phyloP scores from a whole-genome alignment of 2,329 filamentous ascomycete species.

The Lecanicillium sp. region DNA sequence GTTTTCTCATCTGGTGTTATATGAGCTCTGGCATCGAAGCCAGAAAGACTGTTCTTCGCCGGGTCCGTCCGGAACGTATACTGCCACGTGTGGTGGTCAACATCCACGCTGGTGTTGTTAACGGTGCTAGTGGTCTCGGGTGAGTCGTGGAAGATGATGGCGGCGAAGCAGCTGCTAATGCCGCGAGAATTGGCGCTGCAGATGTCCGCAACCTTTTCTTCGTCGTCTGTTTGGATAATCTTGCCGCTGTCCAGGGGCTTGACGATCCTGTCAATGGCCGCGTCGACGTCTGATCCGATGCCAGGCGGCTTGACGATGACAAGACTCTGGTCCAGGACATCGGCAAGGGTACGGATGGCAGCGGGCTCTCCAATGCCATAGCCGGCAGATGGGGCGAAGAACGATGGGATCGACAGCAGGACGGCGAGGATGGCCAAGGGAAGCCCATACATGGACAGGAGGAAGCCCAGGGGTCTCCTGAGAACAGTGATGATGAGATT shows the following conservation, averaged over 20 bases:
- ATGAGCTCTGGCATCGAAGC: slow-evolving; percentile 33
- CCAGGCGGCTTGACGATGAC: slow-evolving; percentile 16
- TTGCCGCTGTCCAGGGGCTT: slow-evolving; percentile 11
- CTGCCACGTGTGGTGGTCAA: slow-evolving; percentile 17
- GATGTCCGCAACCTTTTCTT: slow-evolving; percentile 9
- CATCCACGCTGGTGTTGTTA: slow-evolving; percentile 6
- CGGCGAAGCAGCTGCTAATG: slow-evolving; percentile 20
- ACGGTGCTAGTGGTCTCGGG: slow-evolving; percentile 13
- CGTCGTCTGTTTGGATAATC: slow-evolving; percentile 12
- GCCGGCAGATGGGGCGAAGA: slow-evolving; percentile 9
- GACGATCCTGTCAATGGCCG: slow-evolving; percentile 17
- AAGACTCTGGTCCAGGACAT: slow-evolving; percentile 16
- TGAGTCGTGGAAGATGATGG: slow-evolving; percentile 21
- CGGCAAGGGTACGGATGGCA: slow-evolving; percentile 13
- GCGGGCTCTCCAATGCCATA: slow-evolving; percentile 13
- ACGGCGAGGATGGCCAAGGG: slow-evolving; percentile 22
- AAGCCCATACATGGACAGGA: slow-evolving; percentile 17
- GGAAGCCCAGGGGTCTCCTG: slow-evolving; percentile 15
- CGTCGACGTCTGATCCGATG: slow-evolving; percentile 16
- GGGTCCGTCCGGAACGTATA: slow-evolving; percentile 20
- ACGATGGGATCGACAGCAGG: slow-evolving; percentile 19
- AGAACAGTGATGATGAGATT: slow-evolving; percentile 16
- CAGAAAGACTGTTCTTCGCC: slow-evolving; percentile 29
- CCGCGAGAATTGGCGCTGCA: slow-evolving; percentile 19
- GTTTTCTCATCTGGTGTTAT: slow-evolving; percentile 15